These are phyloP conservation scores for Eucalyptus pumila DNA, from an alignment of 345 rosid genomes.

Conservation along the genomic window DNA sequence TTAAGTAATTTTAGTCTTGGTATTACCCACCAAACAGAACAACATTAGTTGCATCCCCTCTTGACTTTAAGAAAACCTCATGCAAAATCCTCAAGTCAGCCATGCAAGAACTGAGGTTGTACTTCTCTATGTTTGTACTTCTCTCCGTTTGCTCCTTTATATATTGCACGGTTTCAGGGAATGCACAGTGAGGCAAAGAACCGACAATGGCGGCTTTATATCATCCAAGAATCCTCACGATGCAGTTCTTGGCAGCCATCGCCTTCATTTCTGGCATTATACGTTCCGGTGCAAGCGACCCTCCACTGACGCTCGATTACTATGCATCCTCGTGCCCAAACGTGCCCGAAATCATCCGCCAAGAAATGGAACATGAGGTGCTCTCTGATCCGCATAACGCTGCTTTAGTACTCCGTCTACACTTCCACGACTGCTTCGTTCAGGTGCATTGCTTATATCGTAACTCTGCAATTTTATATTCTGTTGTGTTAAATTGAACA, in stretches of 20 bases:
- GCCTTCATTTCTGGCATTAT: background rate
- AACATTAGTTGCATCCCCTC: slow-evolving; percentile 58
- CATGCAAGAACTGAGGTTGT: background rate
- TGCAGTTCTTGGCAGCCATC: background rate
- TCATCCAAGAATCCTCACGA: background rate
- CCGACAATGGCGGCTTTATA: background rate
- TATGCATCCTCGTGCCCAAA: slow-evolving; percentile 65
- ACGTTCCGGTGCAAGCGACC: slow-evolving; percentile 4
- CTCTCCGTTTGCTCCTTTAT: slow-evolving; percentile 1
- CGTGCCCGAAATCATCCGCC: slow-evolving; percentile 41
- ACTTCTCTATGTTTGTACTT: background rate
- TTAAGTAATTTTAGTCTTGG: background rate
- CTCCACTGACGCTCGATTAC: slow-evolving; percentile 59
- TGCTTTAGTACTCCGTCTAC: slow-evolving; percentile 56
- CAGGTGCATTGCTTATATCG: slow-evolving; percentile 33
- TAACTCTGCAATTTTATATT: background rate
- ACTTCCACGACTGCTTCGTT: slow-evolving; percentile 91
- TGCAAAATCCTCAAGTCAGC: background rate
- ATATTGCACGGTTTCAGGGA: background rate
- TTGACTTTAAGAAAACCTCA: slow-evolving; percentile 23
- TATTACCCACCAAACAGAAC: slow-evolving; percentile 33
- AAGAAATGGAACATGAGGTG: slow-evolving; percentile 82
- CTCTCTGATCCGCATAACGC: slow-evolving; percentile 73
- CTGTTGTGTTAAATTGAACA: background rate
- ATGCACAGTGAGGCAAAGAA: background rate